phyloP scores from a whole-genome alignment of 176 grass and related monocot genomes.

The Urochloa ruziziensis region DNA sequence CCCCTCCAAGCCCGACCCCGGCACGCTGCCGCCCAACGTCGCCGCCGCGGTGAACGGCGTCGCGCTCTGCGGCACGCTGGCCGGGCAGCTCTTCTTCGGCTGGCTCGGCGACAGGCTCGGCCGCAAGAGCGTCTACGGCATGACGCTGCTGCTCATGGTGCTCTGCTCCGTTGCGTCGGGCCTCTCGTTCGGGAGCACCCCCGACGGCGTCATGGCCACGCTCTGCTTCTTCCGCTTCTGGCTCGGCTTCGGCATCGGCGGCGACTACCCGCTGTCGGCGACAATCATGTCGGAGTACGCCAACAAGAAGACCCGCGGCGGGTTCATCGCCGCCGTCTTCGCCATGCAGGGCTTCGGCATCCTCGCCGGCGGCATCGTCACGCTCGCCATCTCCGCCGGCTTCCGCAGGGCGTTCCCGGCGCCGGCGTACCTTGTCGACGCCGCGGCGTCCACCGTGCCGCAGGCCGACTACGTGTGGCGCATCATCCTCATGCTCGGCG shows the following conservation, averaged over 20 bases:
- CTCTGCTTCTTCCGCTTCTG: slow-evolving; percentile 69
- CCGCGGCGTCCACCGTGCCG: slow-evolving; percentile 16
- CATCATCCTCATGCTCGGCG: slow-evolving; percentile 62
- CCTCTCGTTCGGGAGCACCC: slow-evolving; percentile 46
- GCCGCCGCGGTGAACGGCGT: slow-evolving; percentile 57
- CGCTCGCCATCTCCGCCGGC: slow-evolving; percentile 47
- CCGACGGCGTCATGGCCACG: slow-evolving; percentile 47
- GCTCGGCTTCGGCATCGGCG: slow-evolving; percentile 61
- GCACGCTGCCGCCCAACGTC: slow-evolving; percentile 59
- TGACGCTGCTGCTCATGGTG: slow-evolving; percentile 60
- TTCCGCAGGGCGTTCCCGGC: slow-evolving; percentile 39
- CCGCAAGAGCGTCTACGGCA: slow-evolving; percentile 64
- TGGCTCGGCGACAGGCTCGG: slow-evolving; percentile 78
- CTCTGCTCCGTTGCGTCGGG: not conserved
- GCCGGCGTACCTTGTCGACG: slow-evolving; percentile 38
- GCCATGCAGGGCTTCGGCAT: slow-evolving; percentile 95
- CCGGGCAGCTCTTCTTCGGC: slow-evolving; percentile 68
- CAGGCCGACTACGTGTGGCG: slow-evolving; percentile 72
- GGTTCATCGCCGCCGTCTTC: slow-evolving; percentile 81
- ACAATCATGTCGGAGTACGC: slow-evolving; percentile 91
- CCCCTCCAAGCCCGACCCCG: slow-evolving; percentile 16
- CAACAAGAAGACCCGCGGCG: slow-evolving; percentile 69
- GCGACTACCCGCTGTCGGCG: slow-evolving; percentile 53
- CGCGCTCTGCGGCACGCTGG: slow-evolving; percentile 57
- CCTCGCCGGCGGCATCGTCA: slow-evolving; percentile 57